phyloP scores from a whole-genome alignment of 495 filamentous ascomycete species.

The Xylaria flabelliformis region DNA sequence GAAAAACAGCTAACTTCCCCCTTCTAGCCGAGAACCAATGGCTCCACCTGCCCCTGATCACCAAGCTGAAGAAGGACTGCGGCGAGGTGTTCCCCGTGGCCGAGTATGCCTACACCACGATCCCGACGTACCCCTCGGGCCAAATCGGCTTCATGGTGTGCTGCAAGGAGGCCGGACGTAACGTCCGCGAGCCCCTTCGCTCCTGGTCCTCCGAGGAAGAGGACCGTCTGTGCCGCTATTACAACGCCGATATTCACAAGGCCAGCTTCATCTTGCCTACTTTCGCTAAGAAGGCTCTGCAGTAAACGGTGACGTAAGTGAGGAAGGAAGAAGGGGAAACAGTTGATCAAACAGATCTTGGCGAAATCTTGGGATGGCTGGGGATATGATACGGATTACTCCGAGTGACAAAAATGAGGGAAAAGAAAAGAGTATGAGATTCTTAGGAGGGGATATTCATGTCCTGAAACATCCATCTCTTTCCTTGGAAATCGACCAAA shows the following conservation, averaged over 20 bases:
- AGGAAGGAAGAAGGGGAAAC: background rate
- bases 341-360: background rate
- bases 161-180: slow-evolving; percentile 85
- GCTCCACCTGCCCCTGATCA: slow-evolving; percentile 93
- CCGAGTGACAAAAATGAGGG: background rate
- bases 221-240: slow-evolving; percentile 89
- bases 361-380: background rate
- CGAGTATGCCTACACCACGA: slow-evolving; percentile 99
- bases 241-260: slow-evolving; percentile 93
- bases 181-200: slow-evolving; percentile 84
- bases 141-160: slow-evolving; percentile 99
- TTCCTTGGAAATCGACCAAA: background rate
- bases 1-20: slow-evolving; percentile 10
- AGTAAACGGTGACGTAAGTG: slow-evolving; percentile 41
- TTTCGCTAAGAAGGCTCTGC: slow-evolving; percentile 83
- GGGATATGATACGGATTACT: background rate
- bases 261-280: slow-evolving; percentile 92
- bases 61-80: slow-evolving; percentile 92
- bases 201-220: slow-evolving; percentile 85
- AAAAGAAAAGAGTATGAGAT: background rate
- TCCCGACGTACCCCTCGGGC: slow-evolving; percentile 98
- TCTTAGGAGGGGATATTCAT: background rate
- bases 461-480: background rate
- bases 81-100: slow-evolving; percentile 95
- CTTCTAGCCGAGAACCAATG: slow-evolving; percentile 94